A percentile compares a stretch with the other conserved stretches of the same genome.
phyloP scores from a whole-genome alignment of 805 yeast species.

The Candida corydali region DNA sequence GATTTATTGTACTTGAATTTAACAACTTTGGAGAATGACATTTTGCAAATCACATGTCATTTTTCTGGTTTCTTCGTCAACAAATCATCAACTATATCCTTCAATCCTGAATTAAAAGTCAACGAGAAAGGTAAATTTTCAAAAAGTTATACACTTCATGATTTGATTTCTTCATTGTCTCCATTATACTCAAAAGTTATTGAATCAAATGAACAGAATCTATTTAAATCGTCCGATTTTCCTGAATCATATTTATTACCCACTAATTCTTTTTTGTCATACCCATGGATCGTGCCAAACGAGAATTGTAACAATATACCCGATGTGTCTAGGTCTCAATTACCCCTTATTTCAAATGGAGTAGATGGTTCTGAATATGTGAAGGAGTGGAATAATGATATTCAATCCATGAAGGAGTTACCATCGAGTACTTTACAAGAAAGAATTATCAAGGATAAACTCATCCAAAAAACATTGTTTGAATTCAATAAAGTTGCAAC shows the following conservation, averaged over 20 bases:
- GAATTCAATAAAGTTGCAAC: constrained; percentile 77
- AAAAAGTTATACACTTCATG: constrained; percentile 51
- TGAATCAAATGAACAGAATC: constrained; percentile 44
- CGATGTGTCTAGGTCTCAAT: constrained; percentile 61
- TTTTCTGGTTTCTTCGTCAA: constrained; percentile 77
- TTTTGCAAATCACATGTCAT: constrained; percentile 72
- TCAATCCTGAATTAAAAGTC: constrained; percentile 59
- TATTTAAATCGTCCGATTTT: constrained; percentile 35
- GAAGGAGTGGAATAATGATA: constrained; percentile 89
- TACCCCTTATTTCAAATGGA: constrained; percentile 49
- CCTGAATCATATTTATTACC: constrained; percentile 62
- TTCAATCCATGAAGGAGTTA: constrained; percentile 76
- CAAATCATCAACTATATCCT: constrained; percentile 59
- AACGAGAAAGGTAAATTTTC: constrained; percentile 30
- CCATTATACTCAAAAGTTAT: constrained; percentile 56
- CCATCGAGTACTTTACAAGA: constrained; percentile 57
- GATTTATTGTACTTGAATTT: constrained; percentile 74
- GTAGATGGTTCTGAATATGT: constrained; percentile 53
- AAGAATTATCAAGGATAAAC: constrained; percentile 69
- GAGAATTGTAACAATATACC: constrained; percentile 25
- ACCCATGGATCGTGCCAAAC: constrained; percentile 71
- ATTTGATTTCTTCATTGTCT: constrained; percentile 61
- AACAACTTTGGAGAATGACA: constrained; percentile 79
- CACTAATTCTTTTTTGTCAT: constrained; percentile 52
- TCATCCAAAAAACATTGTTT: constrained; percentile 63